These are phyloP conservation scores for Trichoderma guizhouense DNA, from an alignment of 2,329 filamentous ascomycete genomes.

Conservation along the genomic window DNA sequence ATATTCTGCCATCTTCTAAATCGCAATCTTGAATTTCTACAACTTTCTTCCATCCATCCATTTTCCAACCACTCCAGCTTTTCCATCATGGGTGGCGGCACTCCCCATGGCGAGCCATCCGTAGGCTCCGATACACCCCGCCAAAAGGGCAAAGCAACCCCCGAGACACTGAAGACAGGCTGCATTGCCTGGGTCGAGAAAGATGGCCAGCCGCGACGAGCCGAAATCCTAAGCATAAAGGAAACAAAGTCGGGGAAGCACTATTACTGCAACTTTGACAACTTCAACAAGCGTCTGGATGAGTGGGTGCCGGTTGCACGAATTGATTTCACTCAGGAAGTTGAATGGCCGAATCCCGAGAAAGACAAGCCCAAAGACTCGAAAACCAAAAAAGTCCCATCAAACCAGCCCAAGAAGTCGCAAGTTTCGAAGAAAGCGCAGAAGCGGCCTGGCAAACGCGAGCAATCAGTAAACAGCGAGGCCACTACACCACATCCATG, in stretches of 20 bases:
- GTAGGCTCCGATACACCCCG: slow-evolving; percentile 57
- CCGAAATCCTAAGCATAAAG: slow-evolving; percentile 93
- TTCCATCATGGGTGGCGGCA: slow-evolving; percentile 53
- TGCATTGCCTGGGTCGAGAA: slow-evolving; percentile 61
- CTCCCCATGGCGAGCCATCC: slow-evolving; percentile 48
- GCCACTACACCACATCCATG: slow-evolving; percentile 53
- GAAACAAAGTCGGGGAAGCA: slow-evolving; percentile 83
- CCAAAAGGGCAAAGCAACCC: slow-evolving; percentile 77
- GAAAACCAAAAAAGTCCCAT: slow-evolving; percentile 69
- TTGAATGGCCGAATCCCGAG: slow-evolving; percentile 93
- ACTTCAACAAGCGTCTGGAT: slow-evolving; percentile 83
- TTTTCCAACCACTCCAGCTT: slow-evolving; percentile 9
- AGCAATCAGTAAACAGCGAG: slow-evolving; percentile 53
- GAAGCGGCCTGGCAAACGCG: slow-evolving; percentile 53
- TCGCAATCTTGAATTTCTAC: background rate
- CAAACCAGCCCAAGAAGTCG: slow-evolving; percentile 54
- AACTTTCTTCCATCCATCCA: slow-evolving; percentile 5
- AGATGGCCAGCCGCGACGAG: slow-evolving; percentile 82
- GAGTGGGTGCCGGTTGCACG: slow-evolving; percentile 86
- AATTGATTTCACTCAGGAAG: slow-evolving; percentile 83
- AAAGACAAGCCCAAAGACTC: slow-evolving; percentile 73
- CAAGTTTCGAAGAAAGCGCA: slow-evolving; percentile 57
- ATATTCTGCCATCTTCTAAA: slow-evolving; percentile 16
- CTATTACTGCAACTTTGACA: slow-evolving; percentile 97
- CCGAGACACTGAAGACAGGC: slow-evolving; percentile 68